Percentiles rank a stretch among this genome's conserved stretches.
phyloP scores from a whole-genome alignment of 2,329 filamentous ascomycete genomes.

The Hypoxylon sp. region DNA sequence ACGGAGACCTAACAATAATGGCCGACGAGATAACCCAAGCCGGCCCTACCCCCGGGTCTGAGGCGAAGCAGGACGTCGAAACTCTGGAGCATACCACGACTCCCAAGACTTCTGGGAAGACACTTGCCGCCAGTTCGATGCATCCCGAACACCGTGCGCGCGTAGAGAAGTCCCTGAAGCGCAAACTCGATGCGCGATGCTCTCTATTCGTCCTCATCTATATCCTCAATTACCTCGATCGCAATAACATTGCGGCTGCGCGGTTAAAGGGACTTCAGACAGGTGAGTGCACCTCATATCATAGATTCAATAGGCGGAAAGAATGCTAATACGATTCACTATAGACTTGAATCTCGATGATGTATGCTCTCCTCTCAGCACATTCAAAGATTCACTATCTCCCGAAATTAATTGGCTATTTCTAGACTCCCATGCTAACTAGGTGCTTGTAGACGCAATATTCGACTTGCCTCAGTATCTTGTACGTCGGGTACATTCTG shows the following conservation, averaged over 20 bases:
- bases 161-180: slow-evolving; percentile 75
- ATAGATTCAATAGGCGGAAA: not conserved
- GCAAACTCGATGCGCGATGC: slow-evolving; percentile 78
- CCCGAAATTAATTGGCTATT: slow-evolving; percentile 34
- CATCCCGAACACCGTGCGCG: slow-evolving; percentile 63
- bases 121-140: slow-evolving; percentile 42
- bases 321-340: slow-evolving; percentile 10
- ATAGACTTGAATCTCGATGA: slow-evolving; percentile 60
- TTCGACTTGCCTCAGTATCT: slow-evolving; percentile 72
- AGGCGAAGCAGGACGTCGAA: slow-evolving; percentile 42
- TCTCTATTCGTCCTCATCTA: slow-evolving; percentile 80
- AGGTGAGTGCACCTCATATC: slow-evolving; percentile 15
- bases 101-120: slow-evolving; percentile 2
- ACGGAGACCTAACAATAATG: slow-evolving; percentile 29
- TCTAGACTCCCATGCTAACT: slow-evolving; percentile 1
- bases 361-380: slow-evolving; percentile 20
- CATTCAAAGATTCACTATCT: not conserved
- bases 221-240: slow-evolving; percentile 79
- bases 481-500: slow-evolving; percentile 76
- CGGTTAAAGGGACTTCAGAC: slow-evolving; percentile 72
- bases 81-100: slow-evolving; percentile 39
- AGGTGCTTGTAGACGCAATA: slow-evolving; percentile 70
- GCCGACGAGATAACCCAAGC: slow-evolving; percentile 47
- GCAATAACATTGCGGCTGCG: slow-evolving; percentile 77
- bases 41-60: slow-evolving; percentile 15